phyloP scores from a whole-genome alignment of 768 basidiomycete species.

The Lentinus tigrinus region DNA sequence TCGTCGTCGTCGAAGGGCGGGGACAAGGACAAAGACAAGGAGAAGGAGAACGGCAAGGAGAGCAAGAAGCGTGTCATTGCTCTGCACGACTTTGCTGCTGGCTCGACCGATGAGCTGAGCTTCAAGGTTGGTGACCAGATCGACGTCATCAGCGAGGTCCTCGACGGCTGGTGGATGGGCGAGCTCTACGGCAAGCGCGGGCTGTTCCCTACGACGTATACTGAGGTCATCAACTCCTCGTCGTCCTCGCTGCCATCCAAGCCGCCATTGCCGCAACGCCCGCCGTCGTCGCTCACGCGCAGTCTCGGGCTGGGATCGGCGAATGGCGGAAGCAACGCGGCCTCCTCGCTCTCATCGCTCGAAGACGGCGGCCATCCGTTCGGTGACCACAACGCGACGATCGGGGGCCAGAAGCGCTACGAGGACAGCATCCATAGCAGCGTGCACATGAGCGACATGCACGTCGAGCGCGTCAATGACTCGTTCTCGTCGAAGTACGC shows the following conservation, averaged over 20 bases:
- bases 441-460: slow-evolving; percentile 27
- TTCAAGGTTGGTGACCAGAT: slow-evolving; percentile 78
- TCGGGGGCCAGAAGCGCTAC: slow-evolving; percentile 41
- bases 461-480: slow-evolving; percentile 34
- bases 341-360: slow-evolving; percentile 7
- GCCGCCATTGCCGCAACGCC: slow-evolving; percentile 25
- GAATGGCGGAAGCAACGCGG: slow-evolving; percentile 2
- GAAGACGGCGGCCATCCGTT: slow-evolving; percentile 46
- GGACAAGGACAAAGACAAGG: too few relatives aligned
- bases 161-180: slow-evolving; percentile 93
- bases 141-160: slow-evolving; percentile 71
- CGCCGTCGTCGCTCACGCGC: slow-evolving; percentile 17
- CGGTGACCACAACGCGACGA: slow-evolving; percentile 39
- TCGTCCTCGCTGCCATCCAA: slow-evolving; percentile 22
- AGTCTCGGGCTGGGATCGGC: slow-evolving; percentile 3
- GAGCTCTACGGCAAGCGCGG: slow-evolving; percentile 69
- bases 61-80: slow-evolving; percentile 54
- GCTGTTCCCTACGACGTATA: slow-evolving; percentile 79
- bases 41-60: slow-evolving; percentile 42
- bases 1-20: slow-evolving; percentile 32
- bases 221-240: slow-evolving; percentile 45
- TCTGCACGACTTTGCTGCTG: slow-evolving; percentile 66
- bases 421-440: slow-evolving; percentile 28
- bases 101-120: slow-evolving; percentile 74
- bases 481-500: slow-evolving; percentile 7